phyloP scores from a whole-genome alignment of 306 rosid species.

The Fagus crenata region DNA sequence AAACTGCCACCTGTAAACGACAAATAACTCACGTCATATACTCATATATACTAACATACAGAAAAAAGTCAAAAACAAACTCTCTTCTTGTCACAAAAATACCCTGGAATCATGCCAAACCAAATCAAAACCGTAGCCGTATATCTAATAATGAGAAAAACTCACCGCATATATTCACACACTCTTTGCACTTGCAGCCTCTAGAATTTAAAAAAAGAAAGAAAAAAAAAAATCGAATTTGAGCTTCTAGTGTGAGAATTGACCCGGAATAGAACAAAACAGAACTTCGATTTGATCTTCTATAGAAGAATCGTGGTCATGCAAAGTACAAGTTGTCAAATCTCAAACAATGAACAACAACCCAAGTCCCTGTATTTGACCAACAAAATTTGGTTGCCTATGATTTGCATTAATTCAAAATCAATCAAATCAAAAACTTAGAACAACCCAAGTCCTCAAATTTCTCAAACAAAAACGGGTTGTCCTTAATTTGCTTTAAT shows the following conservation, averaged over 20 bases:
- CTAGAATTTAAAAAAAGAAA: not conserved
- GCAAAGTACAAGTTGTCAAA: not conserved
- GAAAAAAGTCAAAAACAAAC: constrained; percentile 22
- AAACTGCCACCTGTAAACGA: constrained; percentile 43
- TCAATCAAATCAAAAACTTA: not conserved
- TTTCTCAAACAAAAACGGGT: not conserved
- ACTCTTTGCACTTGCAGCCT: constrained; percentile 8
- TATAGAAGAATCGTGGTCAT: constrained; percentile 26
- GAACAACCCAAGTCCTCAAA: constrained; percentile 25
- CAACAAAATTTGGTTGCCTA: not conserved
- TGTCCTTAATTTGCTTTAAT: constrained; percentile 10
- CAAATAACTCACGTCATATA: constrained; percentile 31
- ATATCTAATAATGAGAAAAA: constrained; percentile 23
- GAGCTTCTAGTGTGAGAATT: not conserved
- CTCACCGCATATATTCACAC: constrained; percentile 44
- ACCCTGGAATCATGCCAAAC: constrained; percentile 12
- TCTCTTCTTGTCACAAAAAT: constrained; percentile 14
- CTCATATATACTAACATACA: not conserved
- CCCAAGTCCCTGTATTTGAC: constrained; percentile 10
- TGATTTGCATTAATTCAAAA: not conserved
- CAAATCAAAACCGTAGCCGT: constrained; percentile 1
- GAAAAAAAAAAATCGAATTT: constrained; percentile 18
- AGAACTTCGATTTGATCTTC: constrained; percentile 20
- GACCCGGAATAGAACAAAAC: constrained; percentile 5
- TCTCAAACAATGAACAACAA: not conserved